Evolutionary conservation across 202 grass and related monocot genomes (phyloP).

Genomic region (Alloteropsis angusta): DNA sequence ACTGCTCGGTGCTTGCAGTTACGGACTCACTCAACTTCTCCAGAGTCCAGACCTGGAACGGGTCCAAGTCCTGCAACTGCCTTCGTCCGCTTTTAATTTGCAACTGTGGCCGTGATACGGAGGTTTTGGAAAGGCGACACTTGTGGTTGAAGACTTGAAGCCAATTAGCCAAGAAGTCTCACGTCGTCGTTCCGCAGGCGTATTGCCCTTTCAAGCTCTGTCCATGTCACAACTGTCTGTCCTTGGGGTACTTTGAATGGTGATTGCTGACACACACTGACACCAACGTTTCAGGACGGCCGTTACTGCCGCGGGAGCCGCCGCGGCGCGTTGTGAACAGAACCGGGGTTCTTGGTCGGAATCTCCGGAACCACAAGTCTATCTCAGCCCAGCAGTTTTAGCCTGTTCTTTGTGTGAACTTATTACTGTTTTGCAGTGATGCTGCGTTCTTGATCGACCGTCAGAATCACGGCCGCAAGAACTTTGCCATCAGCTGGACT

Average conservation of each 20-base stretch:
- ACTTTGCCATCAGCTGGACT: not conserved
- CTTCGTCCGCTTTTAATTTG: no score
- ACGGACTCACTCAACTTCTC: not conserved
- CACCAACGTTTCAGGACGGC: not conserved
- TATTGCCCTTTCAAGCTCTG: not conserved
- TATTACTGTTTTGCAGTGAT: not conserved
- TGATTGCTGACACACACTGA: not conserved
- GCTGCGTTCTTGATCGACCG: not conserved
- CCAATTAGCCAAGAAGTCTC: not conserved
- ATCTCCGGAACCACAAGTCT: not conserved
- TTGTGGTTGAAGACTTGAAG: not conserved
- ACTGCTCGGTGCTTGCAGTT: not conserved
- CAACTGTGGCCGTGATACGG: not conserved
- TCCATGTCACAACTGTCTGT: not conserved
- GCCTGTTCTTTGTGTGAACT: not conserved
- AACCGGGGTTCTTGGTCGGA: not conserved
- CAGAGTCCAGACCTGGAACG: not conserved
- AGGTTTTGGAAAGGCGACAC: not conserved
- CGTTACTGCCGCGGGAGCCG: not conserved
- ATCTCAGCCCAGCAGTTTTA: not conserved
- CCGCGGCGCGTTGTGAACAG: not conserved
- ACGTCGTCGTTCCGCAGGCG: not conserved
- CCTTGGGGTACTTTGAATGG: not conserved
- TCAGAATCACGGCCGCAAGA: not conserved
- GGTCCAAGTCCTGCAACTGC: constrained; percentile 10